Evolutionary conservation across 495 filamentous ascomycete genomes (phyloP), one percentile per base, ranked within the genome.

Genomic region (Neurospora intermedia): DNA sequence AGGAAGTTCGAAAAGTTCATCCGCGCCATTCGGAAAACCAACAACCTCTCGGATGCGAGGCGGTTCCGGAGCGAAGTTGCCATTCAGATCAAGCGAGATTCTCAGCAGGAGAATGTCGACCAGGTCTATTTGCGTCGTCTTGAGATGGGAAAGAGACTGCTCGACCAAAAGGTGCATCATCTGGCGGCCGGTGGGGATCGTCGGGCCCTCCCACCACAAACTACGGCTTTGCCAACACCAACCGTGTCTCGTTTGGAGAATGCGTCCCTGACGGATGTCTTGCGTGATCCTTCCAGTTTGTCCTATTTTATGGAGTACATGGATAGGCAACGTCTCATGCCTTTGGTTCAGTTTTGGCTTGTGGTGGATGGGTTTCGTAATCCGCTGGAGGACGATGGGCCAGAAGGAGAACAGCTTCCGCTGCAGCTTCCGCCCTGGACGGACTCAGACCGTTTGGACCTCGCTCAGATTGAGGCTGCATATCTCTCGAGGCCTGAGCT

Each of bases 231-330:
- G 73, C 80, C 62, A 42, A 82, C 71, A 66, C 82, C 73, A 72
- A 85, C 75, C 73, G 85, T 77, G 77, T 89, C 93, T 18, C 85
- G 85, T 48, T 78, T 91, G 31, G 89, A 92, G 73, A 91, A 91
- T 75, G 88, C 90, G 10, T 90, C 93, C 0, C 84, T 98, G 6
- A 88, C 88, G 41, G 93, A 98, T 38, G 83, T 98, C 27, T 86
- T 99, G 72, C 91, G 94, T 74, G 92, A 96, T 80, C 89, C 95
- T 10, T 90, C 95, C 1, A 94, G 94, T 7, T 84, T 98, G 18
- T 98, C 94, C 13, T 99, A 97, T 79, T 98, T 98, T 80, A 99
- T 98, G 96, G 96, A 99, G 78, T 98, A 94, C 80, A 98, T 98
- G 96, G 96, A 99, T 80, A 91, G 95, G 39, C 91, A 93, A 78